Evolutionary conservation across 2,329 filamentous ascomycete species (phyloP), one percentile per base, ranked within the genome.

Genomic region (Teratosphaeriaceae sp.): DNA sequence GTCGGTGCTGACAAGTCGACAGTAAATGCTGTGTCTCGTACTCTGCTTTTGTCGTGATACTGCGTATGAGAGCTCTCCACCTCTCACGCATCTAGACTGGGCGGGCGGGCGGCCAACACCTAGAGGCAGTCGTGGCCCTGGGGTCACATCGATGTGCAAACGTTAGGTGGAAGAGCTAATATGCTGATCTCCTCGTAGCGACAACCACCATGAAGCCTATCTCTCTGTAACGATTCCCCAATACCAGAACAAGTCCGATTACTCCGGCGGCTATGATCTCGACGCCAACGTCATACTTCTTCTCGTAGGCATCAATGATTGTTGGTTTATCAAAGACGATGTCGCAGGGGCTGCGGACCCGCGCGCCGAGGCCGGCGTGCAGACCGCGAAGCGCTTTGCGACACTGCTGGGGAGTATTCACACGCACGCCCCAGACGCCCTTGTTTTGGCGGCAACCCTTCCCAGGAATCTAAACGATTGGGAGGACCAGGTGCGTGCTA

Each of bases 171-270:
- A n/a, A n/a, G n/a, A n/a, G n/a, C n/a, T n/a, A n/a, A n/a, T n/a
- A n/a, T n/a, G n/a, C n/a, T n/a, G n/a, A n/a, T n/a, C n/a, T n/a
- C n/a, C n/a, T n/a, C n/a, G n/a, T n/a, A n/a, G n/a, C n/a, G n/a
- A n/a, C 43, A 47, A 47, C 39, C 15, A 24, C 27, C 16, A 29
- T 13, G 47, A 49, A 31, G 44, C 18, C 26, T 40, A 43, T 33
- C 27, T 18, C 2, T 34, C 34, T 12, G 30, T 30, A 15, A 42
- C 30, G 2, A 47, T 44, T 16, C 23, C 24, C 8, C 15, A 37
- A 13, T 19, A 41, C 15, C 31, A 46, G 30, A 38, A 42, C 27
- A 9, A 26, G n/a, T 16, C 30, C 38, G 20, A 16, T 13, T 13
- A 29, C 27, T 40, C 31, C 18, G 30, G 36, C 24, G 35, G 19